These are phyloP conservation scores for Apophysomyces ossiformis DNA, from an alignment of 371 early-diverging fungal genomes.

Conservation along the genomic window DNA sequence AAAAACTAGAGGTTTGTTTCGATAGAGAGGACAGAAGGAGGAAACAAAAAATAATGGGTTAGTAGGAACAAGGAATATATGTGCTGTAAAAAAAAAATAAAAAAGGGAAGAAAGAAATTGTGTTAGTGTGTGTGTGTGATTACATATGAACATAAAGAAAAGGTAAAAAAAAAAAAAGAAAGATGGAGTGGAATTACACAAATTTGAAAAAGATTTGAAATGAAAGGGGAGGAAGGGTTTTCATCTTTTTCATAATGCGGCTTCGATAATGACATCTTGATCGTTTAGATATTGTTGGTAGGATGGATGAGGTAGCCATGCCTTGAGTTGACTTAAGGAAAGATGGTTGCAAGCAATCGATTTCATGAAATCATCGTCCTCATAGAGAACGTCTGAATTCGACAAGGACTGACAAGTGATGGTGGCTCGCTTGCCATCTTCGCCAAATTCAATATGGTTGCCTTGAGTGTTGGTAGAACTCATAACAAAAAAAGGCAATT, in stretches of 20 bases:
- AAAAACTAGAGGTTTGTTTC: not conserved
- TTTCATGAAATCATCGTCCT: not conserved
- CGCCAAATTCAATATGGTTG: not conserved
- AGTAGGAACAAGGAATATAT: too few relatives aligned
- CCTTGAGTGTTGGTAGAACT: not conserved
- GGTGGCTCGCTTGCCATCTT: not conserved
- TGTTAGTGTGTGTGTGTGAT: slow-evolving; percentile 12
- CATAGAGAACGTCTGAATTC: not conserved
- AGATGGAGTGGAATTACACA: too few relatives aligned
- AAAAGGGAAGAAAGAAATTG: too few relatives aligned
- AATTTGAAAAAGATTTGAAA: not conserved
- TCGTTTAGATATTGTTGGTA: not conserved
- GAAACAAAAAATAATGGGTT: not conserved
- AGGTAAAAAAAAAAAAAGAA: too few relatives aligned
- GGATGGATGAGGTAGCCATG: slow-evolving; percentile 2
- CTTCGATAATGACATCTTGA: not conserved
- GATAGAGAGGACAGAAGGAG: not conserved
- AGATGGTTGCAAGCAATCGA: not conserved
- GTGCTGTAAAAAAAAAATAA: too few relatives aligned
- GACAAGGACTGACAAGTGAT: not conserved
- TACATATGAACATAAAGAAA: not conserved
- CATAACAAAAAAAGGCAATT: not conserved
- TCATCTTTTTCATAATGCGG: not conserved
- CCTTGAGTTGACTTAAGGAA: not conserved
- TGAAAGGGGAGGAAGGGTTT: not conserved